Conservation (phyloP, 495 filamentous ascomycete genomes). For the Saxophila tyrrhenica region DNA sequence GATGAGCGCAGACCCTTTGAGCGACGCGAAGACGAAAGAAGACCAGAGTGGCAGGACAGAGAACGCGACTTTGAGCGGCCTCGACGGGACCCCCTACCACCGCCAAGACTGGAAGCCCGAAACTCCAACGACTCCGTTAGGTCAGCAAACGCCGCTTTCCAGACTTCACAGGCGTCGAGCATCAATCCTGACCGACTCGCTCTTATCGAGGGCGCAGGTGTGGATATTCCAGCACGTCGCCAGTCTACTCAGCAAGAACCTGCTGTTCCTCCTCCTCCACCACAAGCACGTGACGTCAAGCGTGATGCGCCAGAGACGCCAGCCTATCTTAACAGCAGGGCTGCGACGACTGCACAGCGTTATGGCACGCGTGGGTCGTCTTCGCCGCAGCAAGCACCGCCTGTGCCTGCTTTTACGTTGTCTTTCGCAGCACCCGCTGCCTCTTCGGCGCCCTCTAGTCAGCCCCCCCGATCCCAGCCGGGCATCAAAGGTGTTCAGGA, state of each 20-base stretch:
- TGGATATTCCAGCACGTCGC: slow-evolving; percentile 7
- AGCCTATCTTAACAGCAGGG: slow-evolving; percentile 16
- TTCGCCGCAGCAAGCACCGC: slow-evolving; percentile 67
- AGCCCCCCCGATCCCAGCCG: neutral
- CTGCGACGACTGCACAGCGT: slow-evolving; percentile 13
- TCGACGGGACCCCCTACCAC: slow-evolving; percentile 14
- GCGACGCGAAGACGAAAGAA: slow-evolving; percentile 49
- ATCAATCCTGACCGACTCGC: slow-evolving; percentile 18
- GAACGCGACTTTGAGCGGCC: slow-evolving; percentile 25
- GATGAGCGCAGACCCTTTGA: slow-evolving; percentile 28
- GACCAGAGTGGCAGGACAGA: slow-evolving; percentile 25
- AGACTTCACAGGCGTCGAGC: slow-evolving; percentile 1
- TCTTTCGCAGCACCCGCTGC: slow-evolving; percentile 11
- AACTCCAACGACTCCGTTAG: slow-evolving; percentile 1
- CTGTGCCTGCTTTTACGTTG: slow-evolving; percentile 60
- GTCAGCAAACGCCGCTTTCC: neutral
- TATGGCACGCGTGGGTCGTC: slow-evolving; percentile 16
- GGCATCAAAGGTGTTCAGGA: neutral
- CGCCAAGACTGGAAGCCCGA: slow-evolving; percentile 8
- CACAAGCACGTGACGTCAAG: slow-evolving; percentile 3
- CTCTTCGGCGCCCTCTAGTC: slow-evolving; percentile 5
- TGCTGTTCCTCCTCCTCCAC: too few relatives aligned
- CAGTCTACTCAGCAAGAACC: slow-evolving; percentile 2
- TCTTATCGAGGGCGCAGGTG: slow-evolving; percentile 12
- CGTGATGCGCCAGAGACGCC: slow-evolving; percentile 11